Base-by-base conservation (phyloP, 345 rosid genomes). In the Gossypium anomalum region DNA sequence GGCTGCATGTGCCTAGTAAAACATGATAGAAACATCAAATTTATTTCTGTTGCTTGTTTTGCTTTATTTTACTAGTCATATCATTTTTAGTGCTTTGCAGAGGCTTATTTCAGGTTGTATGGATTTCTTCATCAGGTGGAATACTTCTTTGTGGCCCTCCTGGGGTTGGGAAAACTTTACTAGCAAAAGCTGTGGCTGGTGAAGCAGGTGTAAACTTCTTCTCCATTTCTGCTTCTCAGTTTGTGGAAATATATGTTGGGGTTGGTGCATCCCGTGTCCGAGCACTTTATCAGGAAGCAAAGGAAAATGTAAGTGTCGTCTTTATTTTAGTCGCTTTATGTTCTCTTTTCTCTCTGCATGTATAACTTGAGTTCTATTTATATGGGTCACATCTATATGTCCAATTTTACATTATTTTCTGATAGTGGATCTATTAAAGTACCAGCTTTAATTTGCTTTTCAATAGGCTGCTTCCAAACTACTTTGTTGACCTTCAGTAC, bases 171-270 rank as follows among this genome's bases (percentile, higher is more conserved):
- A 93, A 93, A 82, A 92, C 97, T 55, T 84, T 93, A 69, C 86
- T 93, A 58, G 98, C 97, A 67, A 92, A 92, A 89, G 98, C 98
- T 81, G 98, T 93, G 78, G 97, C 98, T 80, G 97, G 98, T 74
- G 97, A 93, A 85, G 98, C 97, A 22, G 96, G 98, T 75, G 98
- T 93, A 63, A 90, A 92, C 80, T 92, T 92, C 91, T 93, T 93
- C 85, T 93, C 97, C 67, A 92, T 93, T n/a, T 93, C 98, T 47
- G 97, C 98, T 52, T 90, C 98, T 72, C 98, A 93, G 79, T 93
- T 93, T 84, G 97, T 93, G 63, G 98, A 93, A 83, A 92, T 93
- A 82, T 93, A 92, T 77, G 98, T 93, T 55, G 97, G 98, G 48
- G 98, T 93, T 14, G 98, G 97, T 78, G 97, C 97, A 71, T 90